Conservation (phyloP, 2,329 filamentous ascomycete genomes). For the Laburnicola sp. region DNA sequence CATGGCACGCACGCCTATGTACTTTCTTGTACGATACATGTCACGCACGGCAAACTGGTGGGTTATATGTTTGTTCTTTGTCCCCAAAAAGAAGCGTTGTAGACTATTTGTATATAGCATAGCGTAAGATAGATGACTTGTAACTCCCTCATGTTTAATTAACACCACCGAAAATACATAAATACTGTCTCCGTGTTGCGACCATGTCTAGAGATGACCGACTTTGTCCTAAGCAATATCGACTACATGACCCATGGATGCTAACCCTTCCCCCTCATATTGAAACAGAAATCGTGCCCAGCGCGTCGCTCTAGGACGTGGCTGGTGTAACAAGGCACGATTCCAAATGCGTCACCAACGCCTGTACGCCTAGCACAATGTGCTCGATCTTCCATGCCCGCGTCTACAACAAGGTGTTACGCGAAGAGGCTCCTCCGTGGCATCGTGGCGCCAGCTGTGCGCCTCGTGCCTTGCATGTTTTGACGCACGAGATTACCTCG, state of each 20-base stretch:
- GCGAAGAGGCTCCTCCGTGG: too few species aligned
- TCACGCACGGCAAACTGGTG: too few species aligned
- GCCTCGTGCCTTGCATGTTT: background rate
- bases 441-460: too few species aligned
- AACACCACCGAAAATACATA: background rate
- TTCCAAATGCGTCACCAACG: constrained; percentile 4
- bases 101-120: constrained; percentile 7
- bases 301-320: background rate
- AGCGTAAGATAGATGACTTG: background rate
- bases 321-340: background rate
- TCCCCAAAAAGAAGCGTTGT: background rate
- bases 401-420: too few species aligned
- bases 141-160: constrained; percentile 6
- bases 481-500: constrained; percentile 1
- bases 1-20: background rate
- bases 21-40: constrained; percentile 1
- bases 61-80: too few species aligned
- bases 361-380: constrained; percentile 1
- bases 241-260: background rate
- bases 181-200: background rate
- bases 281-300: background rate
- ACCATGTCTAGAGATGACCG: background rate
- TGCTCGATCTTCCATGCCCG: background rate
- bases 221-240: background rate
- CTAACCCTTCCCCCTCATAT: background rate